Base-by-base conservation (phyloP, 1,284 basidiomycete genomes). In the Phenoliferia sp. region DNA sequence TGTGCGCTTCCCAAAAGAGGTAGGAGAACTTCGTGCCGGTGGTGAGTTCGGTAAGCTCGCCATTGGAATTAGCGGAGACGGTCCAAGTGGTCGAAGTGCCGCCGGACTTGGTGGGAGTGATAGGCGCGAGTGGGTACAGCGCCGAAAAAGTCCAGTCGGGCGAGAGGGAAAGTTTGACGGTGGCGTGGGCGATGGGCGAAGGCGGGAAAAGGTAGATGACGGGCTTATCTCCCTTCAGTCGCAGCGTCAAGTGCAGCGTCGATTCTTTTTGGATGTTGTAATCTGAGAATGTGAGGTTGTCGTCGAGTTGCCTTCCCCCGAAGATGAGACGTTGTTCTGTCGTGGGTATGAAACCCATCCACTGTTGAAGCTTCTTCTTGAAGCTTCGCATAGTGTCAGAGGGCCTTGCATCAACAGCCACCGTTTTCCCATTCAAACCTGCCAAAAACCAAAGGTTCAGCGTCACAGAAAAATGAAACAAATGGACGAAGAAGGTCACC, bases 1-100 rank as follows among this genome's bases (percentile, higher is more conserved):
- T 32, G 59, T 61, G 59, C 16, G 79, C 79, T 61, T 80, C 80
- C 80, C 79, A 80, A 66, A 73, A 80, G n/a, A 80, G 73, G 67
- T 80, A 80, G 3, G 75, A 64, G 39, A 64, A 57, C 22, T 29
- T 22, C 9, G 39, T 16, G 34, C n/a, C 16, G 39, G 55, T 34
- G 2, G 55, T 26, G 36, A 36, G 19, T 16, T 79, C 77, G 17
- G 72, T 59, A 35, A 80, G 70, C 2, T 57, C 69, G 19, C 79
- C 77, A 54, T 77, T 73, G 3, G 71, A 54, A 10, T 71, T 52
- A 0, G 78, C 78, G 4, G 67, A 61, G 22, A 80, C 76, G 0
- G 66, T 62, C 80, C 78, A 80, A n/a, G 56, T 59, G 29, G 78
- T 65, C 17, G 62, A 36, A 50, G 77, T 59, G 73, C 74, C 22